Base-by-base conservation (phyloP, 2,329 filamentous ascomycete genomes). In the Camptophora hylomeconis region DNA sequence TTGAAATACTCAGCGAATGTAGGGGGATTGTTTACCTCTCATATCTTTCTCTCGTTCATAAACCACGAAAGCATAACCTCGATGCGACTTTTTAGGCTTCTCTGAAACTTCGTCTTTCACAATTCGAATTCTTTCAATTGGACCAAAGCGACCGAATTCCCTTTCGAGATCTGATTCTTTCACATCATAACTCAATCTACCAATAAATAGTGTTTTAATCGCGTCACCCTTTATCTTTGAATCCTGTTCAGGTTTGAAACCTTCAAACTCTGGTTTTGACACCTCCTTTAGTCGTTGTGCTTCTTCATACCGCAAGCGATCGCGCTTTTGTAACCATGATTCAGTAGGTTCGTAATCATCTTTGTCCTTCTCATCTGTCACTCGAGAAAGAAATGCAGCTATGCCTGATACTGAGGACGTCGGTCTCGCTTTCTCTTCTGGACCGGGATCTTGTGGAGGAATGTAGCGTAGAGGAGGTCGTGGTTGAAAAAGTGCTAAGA, bases 11-110 rank as follows among this genome's bases (percentile, higher is more conserved):
- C 35, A 39, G 41, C 41, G 36, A 28, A 37, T 36, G 35, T 35
- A 41, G 33, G 36, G 39, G 35, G 44, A 24, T 25, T 15, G 11
- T 26, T 73, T 92, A 94, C 86, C 84, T 83, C 92, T 92, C 86
- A 95, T 94, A 54, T 95, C 89, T 58, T 87, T 86, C 60, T 95
- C 89, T 54, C 82, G 78, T 58, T 95, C 87, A 52, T 87, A 98
- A 31, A 95, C 82, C 45, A 98, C 79, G 52, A 98, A 98, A 37
- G 83, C 89, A 56, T 98, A 98, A 38, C 89, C 89, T 48, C 78
- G 70, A 50, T 92, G 81, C 28, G 76, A 62, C 61, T 84, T 84
- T 51, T 78, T 78, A 51, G 81, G 76, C 59, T 86, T 83, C 48
- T 72, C 70, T 53, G 78, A 80, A 32, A 81, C 73, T 4, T 74